phyloP scores from a whole-genome alignment of 306 rosid species.

The Quercus dentata region DNA sequence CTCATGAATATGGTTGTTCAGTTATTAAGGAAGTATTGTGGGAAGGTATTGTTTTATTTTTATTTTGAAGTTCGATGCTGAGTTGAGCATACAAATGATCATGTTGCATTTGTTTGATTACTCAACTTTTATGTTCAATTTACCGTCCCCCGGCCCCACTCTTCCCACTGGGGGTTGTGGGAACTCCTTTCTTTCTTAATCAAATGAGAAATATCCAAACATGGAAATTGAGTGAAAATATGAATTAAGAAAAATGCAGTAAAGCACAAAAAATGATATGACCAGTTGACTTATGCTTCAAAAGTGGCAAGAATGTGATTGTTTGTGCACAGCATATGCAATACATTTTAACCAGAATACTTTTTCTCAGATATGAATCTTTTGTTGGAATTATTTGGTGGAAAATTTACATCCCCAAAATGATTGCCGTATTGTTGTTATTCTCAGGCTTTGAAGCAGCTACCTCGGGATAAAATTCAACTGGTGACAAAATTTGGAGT shows the following conservation, averaged over 20 bases:
- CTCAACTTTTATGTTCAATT: too few species aligned
- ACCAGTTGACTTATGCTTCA: too few species aligned
- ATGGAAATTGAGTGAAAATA: not conserved
- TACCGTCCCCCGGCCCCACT: too few species aligned
- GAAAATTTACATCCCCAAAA: too few species aligned
- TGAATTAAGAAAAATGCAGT: not conserved
- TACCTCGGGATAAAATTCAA: constrained; percentile 63
- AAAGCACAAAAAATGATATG: too few species aligned
- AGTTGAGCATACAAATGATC: not conserved
- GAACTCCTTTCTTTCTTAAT: too few species aligned
- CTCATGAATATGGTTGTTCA: constrained; percentile 61
- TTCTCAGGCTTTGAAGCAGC: constrained; percentile 59
- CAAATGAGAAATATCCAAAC: not conserved
- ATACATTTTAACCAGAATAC: too few species aligned
- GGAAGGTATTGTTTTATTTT: constrained; percentile 38
- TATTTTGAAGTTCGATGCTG: not conserved
- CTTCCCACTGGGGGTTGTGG: too few species aligned
- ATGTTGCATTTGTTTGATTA: not conserved
- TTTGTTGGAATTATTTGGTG: too few species aligned
- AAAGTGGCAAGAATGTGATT: too few species aligned
- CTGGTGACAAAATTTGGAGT: constrained; percentile 74
- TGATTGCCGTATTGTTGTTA: not conserved
- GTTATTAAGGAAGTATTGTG: constrained; percentile 66
- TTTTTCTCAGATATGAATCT: too few species aligned
- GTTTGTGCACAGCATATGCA: too few species aligned